Evolutionary conservation across 2,329 filamentous ascomycete species (phyloP).

Genomic region (Fusarium goolgardi): DNA sequence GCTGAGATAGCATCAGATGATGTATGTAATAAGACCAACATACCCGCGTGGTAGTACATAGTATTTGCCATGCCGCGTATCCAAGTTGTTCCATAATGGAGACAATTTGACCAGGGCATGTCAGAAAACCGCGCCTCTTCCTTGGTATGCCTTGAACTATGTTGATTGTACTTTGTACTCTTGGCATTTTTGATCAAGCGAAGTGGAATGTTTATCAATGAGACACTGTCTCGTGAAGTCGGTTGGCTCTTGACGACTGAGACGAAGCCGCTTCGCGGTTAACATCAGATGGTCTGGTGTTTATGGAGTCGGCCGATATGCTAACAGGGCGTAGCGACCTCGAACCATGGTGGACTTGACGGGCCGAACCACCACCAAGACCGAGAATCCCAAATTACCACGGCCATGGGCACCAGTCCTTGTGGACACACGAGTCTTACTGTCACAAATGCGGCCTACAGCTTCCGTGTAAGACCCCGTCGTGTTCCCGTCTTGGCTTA

Average conservation of each 20-base stretch:
- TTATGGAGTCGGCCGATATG: constrained; percentile 30
- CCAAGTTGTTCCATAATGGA: constrained; percentile 21
- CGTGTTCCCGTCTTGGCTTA: constrained; percentile 34
- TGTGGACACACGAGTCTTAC: constrained; percentile 17
- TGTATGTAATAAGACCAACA: background rate
- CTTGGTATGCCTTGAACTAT: constrained; percentile 32
- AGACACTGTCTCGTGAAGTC: constrained; percentile 5
- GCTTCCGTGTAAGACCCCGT: constrained; percentile 28
- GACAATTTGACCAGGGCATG: constrained; percentile 24
- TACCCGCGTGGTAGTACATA: background rate
- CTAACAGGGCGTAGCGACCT: constrained; percentile 23
- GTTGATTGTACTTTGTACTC: constrained; percentile 3
- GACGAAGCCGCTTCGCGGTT: constrained; percentile 12
- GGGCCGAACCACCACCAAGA: constrained; percentile 38
- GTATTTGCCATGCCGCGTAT: constrained; percentile 17
- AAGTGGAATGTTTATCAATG: constrained; percentile 9
- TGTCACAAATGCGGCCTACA: constrained; percentile 20
- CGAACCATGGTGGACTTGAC: constrained; percentile 38
- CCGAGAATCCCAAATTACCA: constrained; percentile 5
- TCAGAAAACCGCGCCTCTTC: constrained; percentile 15
- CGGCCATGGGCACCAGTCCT: constrained; percentile 6
- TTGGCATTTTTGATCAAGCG: background rate
- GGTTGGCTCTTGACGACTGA: constrained; percentile 2
- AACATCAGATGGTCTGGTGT: constrained; percentile 34
- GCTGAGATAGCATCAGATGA: no score